Evolutionary conservation across 2,329 filamentous ascomycete genomes (phyloP).

Genomic region (Tolypocladium album): DNA sequence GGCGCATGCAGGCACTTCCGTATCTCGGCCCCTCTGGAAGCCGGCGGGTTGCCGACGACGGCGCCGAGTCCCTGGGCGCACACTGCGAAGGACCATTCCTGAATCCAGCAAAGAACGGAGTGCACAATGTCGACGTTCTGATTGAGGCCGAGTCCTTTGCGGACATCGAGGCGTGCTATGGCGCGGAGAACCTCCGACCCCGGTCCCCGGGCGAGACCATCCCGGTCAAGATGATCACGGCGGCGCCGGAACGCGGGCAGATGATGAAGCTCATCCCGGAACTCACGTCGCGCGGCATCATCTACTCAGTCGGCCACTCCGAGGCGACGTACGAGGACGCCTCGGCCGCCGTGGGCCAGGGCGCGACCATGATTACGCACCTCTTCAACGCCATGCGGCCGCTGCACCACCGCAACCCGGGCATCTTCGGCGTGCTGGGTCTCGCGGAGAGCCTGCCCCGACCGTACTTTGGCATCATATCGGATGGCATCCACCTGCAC

Average conservation of each 20-base stretch:
- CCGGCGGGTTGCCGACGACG: slow-evolving; percentile 49
- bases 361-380: slow-evolving; percentile 84
- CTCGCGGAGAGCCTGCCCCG: slow-evolving; percentile 45
- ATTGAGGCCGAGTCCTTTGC: slow-evolving; percentile 50
- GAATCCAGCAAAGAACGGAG: slow-evolving; percentile 71
- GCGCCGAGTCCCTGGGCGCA: slow-evolving; percentile 78
- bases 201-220: slow-evolving; percentile 21
- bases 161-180: slow-evolving; percentile 64
- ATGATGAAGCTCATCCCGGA: slow-evolving; percentile 60
- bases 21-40: slow-evolving; percentile 63
- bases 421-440: slow-evolving; percentile 78
- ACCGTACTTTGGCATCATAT: slow-evolving; percentile 82
- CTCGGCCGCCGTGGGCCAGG: slow-evolving; percentile 56
- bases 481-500: slow-evolving; percentile 84
- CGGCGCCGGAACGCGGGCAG: slow-evolving; percentile 68
- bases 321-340: slow-evolving; percentile 81
- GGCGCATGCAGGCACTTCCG: slow-evolving; percentile 47
- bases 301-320: slow-evolving; percentile 76
- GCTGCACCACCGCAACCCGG: slow-evolving; percentile 82
- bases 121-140: slow-evolving; percentile 69
- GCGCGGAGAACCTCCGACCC: slow-evolving; percentile 51
- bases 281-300: slow-evolving; percentile 54
- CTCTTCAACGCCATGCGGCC: slow-evolving; percentile 92
- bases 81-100: slow-evolving; percentile 90
- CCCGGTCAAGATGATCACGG: slow-evolving; percentile 69